Evolutionary conservation across 768 basidiomycete genomes (phyloP).

Genomic region (Tephrocybe sp.): DNA sequence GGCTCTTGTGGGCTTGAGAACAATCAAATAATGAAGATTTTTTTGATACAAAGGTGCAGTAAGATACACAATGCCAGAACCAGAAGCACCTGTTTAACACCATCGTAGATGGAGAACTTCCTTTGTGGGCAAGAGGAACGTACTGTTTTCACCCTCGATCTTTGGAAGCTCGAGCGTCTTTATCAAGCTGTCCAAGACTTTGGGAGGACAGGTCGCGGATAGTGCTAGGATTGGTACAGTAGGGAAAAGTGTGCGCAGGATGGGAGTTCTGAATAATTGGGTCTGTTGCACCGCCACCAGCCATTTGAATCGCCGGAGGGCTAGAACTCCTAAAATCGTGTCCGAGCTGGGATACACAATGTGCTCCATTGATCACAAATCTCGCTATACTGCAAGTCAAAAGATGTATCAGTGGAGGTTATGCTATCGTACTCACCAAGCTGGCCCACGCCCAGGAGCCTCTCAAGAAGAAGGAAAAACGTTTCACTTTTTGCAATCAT

Average conservation of each 20-base stretch:
- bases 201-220: slow-evolving; percentile 82
- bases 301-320: not conserved
- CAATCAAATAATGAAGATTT: slow-evolving; percentile 81
- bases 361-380: slow-evolving; percentile 87
- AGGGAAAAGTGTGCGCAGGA: slow-evolving; percentile 74
- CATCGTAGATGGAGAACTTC: not conserved
- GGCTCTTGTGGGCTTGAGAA: slow-evolving; percentile 65
- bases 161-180: slow-evolving; percentile 62
- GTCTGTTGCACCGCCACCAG: slow-evolving; percentile 36
- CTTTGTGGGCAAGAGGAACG: slow-evolving; percentile 15
- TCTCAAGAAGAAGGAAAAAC: slow-evolving; percentile 64
- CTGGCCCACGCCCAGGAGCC: slow-evolving; percentile 55
- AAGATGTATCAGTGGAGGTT: not conserved
- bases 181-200: slow-evolving; percentile 73
- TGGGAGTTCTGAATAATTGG: slow-evolving; percentile 80
- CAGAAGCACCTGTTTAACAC: slow-evolving; percentile 39
- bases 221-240: slow-evolving; percentile 78
- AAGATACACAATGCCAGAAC: slow-evolving; percentile 75
- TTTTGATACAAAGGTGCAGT: slow-evolving; percentile 78
- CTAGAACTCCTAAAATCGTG: slow-evolving; percentile 69
- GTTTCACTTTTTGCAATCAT: slow-evolving; percentile 76
- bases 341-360: slow-evolving; percentile 77
- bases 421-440: slow-evolving; percentile 48
- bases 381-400: slow-evolving; percentile 40
- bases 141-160: slow-evolving; percentile 60